Conservation (phyloP, 768 basidiomycete species). For the Tephrocybe rancida region DNA sequence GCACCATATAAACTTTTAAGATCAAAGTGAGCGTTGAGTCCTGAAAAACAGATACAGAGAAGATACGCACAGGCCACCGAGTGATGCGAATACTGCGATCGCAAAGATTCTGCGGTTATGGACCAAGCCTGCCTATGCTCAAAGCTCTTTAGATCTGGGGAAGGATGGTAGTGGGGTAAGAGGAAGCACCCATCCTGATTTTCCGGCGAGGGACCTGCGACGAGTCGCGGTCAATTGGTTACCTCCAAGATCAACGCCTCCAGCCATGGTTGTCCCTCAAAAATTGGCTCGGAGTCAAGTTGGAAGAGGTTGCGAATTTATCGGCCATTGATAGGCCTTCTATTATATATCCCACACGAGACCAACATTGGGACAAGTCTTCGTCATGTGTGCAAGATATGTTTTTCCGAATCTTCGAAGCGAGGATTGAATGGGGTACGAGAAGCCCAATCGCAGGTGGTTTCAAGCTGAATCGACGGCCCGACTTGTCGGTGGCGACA, state of each 20-base stretch:
- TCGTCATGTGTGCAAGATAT: conserved; percentile 8
- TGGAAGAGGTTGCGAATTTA: background rate
- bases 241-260: conserved; percentile 35
- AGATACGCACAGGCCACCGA: conserved; percentile 68
- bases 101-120: conserved; percentile 67
- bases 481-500: background rate
- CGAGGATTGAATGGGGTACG: background rate
- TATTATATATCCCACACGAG: no score
- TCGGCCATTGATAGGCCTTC: background rate
- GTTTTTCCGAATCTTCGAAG: background rate
- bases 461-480: background rate
- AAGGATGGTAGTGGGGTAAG: conserved; percentile 2
- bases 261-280: conserved; percentile 39
- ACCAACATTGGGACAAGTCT: background rate
- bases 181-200: conserved; percentile 65
- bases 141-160: background rate
- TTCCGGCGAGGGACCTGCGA: conserved; percentile 58
- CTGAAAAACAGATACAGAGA: background rate
- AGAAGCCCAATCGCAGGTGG: conserved; percentile 4
- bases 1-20: conserved; percentile 61
- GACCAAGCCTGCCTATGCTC: conserved; percentile 57
- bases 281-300: background rate
- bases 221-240: conserved; percentile 41
- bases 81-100: conserved; percentile 76
- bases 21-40: background rate